Percentiles rank a stretch among this genome's conserved stretches.
Conservation (phyloP, 176 grass and related monocot genomes). For the Lolium rigidum region DNA sequence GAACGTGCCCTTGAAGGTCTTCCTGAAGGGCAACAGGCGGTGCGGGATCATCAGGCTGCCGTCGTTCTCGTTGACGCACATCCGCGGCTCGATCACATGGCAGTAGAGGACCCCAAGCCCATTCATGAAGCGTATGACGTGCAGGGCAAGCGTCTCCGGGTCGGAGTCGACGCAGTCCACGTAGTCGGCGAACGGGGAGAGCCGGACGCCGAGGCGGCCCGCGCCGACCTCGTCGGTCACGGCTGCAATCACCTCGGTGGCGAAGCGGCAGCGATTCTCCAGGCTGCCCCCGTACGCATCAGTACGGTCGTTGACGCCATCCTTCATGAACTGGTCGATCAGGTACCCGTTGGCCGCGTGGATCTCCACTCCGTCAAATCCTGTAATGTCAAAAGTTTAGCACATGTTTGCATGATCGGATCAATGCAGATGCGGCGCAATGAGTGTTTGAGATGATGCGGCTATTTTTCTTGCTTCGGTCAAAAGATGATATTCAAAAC, state of each 20-base stretch:
- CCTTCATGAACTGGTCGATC: constrained; percentile 8
- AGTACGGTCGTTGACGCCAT: neutral
- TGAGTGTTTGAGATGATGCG: neutral
- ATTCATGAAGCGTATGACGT: neutral
- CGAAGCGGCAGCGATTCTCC: constrained; percentile 1
- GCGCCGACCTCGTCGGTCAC: neutral
- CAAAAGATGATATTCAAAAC: too few species aligned
- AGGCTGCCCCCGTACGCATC: neutral
- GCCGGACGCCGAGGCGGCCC: neutral
- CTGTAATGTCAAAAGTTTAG: neutral
- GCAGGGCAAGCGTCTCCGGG: neutral
- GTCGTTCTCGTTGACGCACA: neutral
- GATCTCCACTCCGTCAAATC: neutral
- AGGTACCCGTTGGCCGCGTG: constrained; percentile 1
- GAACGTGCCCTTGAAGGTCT: neutral
- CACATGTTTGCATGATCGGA: neutral
- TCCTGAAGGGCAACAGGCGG: neutral
- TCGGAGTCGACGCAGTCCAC: neutral
- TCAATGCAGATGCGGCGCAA: neutral
- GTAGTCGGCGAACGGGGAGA: constrained; percentile 15
- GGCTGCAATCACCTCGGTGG: neutral
- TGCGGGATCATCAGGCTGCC: neutral
- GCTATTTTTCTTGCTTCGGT: too few species aligned
- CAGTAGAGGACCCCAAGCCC: neutral
- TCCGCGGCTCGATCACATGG: neutral